phyloP scores from a whole-genome alignment of 495 filamentous ascomycete species.

The Baudoinia panamericana region DNA sequence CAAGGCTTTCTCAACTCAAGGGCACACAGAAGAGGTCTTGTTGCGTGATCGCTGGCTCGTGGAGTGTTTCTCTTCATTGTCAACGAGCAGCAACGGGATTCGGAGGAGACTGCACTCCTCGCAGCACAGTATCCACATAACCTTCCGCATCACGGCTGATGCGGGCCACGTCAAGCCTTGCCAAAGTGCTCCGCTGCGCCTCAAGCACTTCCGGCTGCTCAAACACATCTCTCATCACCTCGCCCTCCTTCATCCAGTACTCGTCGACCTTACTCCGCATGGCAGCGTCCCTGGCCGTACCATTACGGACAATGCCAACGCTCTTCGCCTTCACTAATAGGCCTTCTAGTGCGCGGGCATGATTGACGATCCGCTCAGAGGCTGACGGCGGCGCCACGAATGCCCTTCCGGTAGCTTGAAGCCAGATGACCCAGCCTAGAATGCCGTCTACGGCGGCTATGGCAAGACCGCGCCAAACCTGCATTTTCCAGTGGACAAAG shows the following conservation, averaged over 20 bases:
- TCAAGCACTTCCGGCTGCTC: constrained; percentile 45
- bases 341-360: constrained; percentile 33
- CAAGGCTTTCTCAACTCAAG: no score
- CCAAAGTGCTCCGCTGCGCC: constrained; percentile 38
- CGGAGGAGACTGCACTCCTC: no score
- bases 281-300: constrained; percentile 41
- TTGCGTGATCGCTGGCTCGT: no score
- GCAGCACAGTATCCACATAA: constrained; percentile 30
- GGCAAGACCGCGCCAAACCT: constrained; percentile 41
- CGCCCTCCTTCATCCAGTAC: constrained; percentile 43
- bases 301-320: constrained; percentile 43
- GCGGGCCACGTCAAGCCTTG: constrained; percentile 37
- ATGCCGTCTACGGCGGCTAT: constrained; percentile 50
- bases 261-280: constrained; percentile 41
- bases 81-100: no score
- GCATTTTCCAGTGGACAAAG: constrained; percentile 55
- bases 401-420: constrained; percentile 62
- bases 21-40: no score
- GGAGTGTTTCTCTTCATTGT: no score
- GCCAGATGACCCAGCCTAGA: constrained; percentile 51
- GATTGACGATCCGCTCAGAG: constrained; percentile 36
- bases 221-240: constrained; percentile 26
- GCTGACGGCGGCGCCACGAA: constrained; percentile 40
- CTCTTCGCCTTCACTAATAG: constrained; percentile 40
- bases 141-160: constrained; percentile 43